Evolutionary conservation across 495 filamentous ascomycete genomes (phyloP), one percentile per base, ranked within the genome.

Genomic region (Aspergillus egyptiacus): DNA sequence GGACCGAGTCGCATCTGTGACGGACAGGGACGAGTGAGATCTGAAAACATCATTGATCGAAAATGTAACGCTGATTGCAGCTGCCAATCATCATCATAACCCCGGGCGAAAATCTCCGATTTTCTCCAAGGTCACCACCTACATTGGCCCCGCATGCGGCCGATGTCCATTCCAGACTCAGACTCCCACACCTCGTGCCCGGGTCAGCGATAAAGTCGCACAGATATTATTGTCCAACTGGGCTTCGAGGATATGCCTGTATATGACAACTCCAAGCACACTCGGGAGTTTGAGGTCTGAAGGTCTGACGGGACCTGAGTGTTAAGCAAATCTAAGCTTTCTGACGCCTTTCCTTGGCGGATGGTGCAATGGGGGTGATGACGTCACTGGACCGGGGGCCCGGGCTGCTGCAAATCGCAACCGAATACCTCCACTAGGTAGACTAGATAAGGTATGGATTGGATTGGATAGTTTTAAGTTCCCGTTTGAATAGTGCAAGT

Each of bases 141-240:
- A n/a, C n/a, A n/a, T 27, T 27, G 24, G 36, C 36, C 42, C 42
- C 43, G 43, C 43, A 27, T 46, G 31, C 43, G 31, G 30, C 40
- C 25, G 17, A n/a, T n/a, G n/a, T n/a, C n/a, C n/a, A n/a, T n/a
- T n/a, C n/a, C n/a, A n/a, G n/a, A n/a, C n/a, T n/a, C n/a, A n/a
- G n/a, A 17, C 20, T 43, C 40, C 14, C 5, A 14, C 13, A n/a
- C 17, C 27, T 33, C 10, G 17, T 37, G 35, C 19, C 13, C 35
- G 22, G 35, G 35, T 17, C 35, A 35, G 15, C n/a, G 38, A 25
- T 24, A 13, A 20, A 18, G 28, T 22, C 28, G 28, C 8, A 39
- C 36, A 39, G n/a, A n/a, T n/a, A n/a, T n/a, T n/a, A n/a, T n/a
- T n/a, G n/a, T n/a, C n/a, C n/a, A n/a, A n/a, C n/a, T n/a, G n/a